phyloP scores from a whole-genome alignment of 495 filamentous ascomycete species.

The Trypethelium eluteriae region DNA sequence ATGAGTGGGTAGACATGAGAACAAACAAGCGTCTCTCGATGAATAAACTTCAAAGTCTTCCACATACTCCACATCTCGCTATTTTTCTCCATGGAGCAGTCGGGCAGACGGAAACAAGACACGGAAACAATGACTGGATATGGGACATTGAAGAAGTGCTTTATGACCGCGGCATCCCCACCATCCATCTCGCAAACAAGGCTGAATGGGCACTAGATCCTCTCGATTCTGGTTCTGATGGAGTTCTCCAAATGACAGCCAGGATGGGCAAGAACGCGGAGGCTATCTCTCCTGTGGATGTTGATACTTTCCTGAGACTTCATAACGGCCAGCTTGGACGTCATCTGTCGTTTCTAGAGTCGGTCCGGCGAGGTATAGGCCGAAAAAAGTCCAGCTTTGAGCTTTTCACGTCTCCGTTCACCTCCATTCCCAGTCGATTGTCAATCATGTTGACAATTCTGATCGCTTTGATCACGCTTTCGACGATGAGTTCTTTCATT shows the following conservation, averaged over 20 bases:
- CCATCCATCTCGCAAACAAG: background rate
- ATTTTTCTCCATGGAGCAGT: background rate
- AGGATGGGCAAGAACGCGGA: background rate
- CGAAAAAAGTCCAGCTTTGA: background rate
- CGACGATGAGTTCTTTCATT: background rate
- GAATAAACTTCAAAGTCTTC: background rate
- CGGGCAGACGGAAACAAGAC: too few relatives aligned
- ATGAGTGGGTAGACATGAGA: constrained; percentile 1
- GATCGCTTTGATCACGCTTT: background rate
- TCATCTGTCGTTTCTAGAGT: constrained; percentile 5
- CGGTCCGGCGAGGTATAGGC: background rate
- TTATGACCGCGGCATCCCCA: background rate
- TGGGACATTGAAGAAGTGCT: background rate
- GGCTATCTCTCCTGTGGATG: constrained; percentile 1
- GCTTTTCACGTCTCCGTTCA: background rate
- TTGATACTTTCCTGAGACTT: background rate
- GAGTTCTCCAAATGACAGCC: constrained; percentile 6
- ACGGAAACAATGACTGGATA: background rate
- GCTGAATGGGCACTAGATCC: background rate
- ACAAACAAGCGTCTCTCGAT: background rate
- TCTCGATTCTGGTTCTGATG: background rate
- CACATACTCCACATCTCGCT: background rate
- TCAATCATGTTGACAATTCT: background rate
- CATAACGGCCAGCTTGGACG: constrained; percentile 8
- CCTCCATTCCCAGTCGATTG: background rate